Evolutionary conservation across 352 stramenopile species (phyloP).

Genomic region (Phytophthora ramorum): DNA sequence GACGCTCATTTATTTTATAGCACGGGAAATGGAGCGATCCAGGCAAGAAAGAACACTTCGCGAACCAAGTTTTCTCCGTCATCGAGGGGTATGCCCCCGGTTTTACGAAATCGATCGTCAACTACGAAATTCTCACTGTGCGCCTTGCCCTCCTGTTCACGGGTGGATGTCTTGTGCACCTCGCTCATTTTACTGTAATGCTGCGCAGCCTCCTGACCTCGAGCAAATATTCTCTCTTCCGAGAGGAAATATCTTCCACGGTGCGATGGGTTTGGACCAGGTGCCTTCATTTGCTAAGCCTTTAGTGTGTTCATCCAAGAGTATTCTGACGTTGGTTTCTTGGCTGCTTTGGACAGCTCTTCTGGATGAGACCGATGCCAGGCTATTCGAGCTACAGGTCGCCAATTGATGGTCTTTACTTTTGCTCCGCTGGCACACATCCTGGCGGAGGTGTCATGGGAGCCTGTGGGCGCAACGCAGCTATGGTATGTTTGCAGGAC

Average conservation of each 20-base stretch:
- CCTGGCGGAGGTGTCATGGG: constrained; percentile 93
- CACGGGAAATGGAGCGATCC: constrained; percentile 79
- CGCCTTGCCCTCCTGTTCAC: neutral
- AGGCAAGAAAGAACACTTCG: constrained; percentile 83
- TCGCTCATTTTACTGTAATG: neutral
- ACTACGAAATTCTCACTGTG: constrained; percentile 89
- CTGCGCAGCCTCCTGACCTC: constrained; percentile 78
- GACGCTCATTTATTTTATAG: constrained; percentile 23
- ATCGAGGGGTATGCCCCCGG: constrained; percentile 89
- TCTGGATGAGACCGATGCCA: constrained; percentile 87
- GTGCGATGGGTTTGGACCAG: constrained; percentile 91
- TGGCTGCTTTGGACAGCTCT: constrained; percentile 51
- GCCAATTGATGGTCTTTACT: constrained; percentile 82
- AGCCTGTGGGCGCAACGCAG: constrained; percentile 86
- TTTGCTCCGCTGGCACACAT: constrained; percentile 87
- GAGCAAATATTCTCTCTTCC: constrained; percentile 89
- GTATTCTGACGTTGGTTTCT: neutral
- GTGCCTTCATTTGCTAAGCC: constrained; percentile 22
- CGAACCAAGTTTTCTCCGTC: constrained; percentile 85
- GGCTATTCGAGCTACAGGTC: constrained; percentile 88
- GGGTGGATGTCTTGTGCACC: neutral
- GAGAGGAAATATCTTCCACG: constrained; percentile 92
- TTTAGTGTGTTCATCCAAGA: neutral
- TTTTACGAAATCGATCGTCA: constrained; percentile 85
- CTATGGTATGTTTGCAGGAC: constrained; percentile 77